Percentiles rank a stretch among this genome's conserved stretches.
Conservation (phyloP, 257 asterid species). For the Ajuga chamaepitys region DNA sequence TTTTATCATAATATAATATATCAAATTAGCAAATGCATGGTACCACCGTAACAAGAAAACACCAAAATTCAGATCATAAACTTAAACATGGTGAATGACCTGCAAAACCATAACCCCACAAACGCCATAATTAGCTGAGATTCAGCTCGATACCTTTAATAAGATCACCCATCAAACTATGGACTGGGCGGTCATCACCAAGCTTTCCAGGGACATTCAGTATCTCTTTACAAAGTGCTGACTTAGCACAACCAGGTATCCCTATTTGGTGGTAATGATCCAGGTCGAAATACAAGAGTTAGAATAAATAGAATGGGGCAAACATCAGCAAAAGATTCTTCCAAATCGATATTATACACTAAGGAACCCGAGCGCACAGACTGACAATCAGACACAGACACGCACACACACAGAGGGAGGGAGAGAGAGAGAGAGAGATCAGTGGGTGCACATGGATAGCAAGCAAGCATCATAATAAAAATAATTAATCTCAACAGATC, state of each 20-base stretch:
- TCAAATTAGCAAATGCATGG: neutral
- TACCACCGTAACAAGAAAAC: constrained; percentile 10
- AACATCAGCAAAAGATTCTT: neutral
- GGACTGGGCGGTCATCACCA: constrained; percentile 89
- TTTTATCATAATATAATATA: neutral
- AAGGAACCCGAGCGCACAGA: neutral
- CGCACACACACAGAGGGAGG: no score
- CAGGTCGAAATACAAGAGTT: constrained; percentile 20
- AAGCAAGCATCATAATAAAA: neutral
- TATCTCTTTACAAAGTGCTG: constrained; percentile 90
- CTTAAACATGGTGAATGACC: constrained; percentile 4
- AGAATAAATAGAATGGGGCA: constrained; percentile 3
- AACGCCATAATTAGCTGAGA: constrained; percentile 4
- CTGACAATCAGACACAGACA: neutral
- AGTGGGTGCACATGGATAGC: neutral
- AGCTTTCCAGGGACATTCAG: constrained; percentile 57
- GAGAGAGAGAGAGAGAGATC: neutral
- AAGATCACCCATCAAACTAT: constrained; percentile 94
- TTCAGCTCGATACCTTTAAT: constrained; percentile 55
- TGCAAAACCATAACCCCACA: neutral
- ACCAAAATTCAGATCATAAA: neutral
- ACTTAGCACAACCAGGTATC: constrained; percentile 98
- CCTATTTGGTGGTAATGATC: constrained; percentile 37
- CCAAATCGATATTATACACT: neutral
- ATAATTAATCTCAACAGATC: neutral